Conservation (phyloP, 148 eudicot genomes). For the Cornus controversa region DNA sequence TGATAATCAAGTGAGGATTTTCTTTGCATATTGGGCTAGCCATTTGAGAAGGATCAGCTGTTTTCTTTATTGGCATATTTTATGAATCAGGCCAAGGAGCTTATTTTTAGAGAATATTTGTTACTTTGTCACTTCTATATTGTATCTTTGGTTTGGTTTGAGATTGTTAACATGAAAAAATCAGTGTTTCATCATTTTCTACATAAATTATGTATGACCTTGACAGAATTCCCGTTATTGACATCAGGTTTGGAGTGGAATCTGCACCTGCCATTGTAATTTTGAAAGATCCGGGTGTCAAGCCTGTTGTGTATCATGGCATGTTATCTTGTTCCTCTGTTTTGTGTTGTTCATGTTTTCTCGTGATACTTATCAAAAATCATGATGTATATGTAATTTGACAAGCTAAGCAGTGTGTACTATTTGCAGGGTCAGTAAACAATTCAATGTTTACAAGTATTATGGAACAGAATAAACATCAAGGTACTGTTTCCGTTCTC, state of each 20-base stretch:
- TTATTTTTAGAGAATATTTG: too few species aligned
- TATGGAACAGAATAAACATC: constrained; percentile 87
- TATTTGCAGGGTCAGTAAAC: constrained; percentile 65
- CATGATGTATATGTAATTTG: not conserved
- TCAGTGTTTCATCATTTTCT: not conserved
- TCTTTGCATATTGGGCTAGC: too few species aligned
- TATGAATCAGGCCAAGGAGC: too few species aligned
- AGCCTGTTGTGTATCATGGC: constrained; percentile 81
- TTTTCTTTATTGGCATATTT: too few species aligned
- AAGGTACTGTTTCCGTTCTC: constrained; percentile 50
- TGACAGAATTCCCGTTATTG: constrained; percentile 19
- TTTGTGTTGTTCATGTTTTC: not conserved
- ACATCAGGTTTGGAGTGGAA: constrained; percentile 69
- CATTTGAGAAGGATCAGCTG: too few species aligned
- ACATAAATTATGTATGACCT: constrained; percentile 3
- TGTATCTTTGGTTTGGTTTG: not conserved
- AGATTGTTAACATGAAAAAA: not conserved
- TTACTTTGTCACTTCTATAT: too few species aligned
- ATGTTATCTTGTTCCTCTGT: constrained; percentile 15
- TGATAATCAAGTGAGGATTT: too few species aligned
- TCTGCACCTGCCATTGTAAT: constrained; percentile 88
- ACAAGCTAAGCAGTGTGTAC: constrained; percentile 14
- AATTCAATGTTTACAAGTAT: constrained; percentile 60
- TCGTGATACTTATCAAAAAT: not conserved
- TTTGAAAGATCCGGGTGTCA: constrained; percentile 79